Evolutionary conservation across 345 rosid genomes (phyloP).

Genomic region (Mercurialis annua): DNA sequence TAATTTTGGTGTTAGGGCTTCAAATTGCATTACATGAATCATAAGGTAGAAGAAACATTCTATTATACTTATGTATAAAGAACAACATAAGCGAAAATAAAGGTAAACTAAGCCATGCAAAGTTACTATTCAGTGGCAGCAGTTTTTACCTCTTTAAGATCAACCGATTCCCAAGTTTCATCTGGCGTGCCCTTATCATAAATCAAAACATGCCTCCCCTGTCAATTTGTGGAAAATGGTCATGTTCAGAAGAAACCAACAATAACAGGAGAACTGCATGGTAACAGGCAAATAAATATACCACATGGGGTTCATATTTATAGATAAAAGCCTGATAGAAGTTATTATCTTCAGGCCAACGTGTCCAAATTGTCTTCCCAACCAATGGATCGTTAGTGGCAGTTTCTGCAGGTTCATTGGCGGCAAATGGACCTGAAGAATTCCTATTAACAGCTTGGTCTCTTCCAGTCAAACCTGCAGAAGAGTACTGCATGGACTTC

Average conservation of each 20-base stretch:
- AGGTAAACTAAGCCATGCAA: neutral
- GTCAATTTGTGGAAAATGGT: conserved; percentile 22
- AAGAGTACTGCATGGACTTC: conserved; percentile 65
- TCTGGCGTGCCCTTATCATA: conserved; percentile 70
- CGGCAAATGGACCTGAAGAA: conserved; percentile 43
- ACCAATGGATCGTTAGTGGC: conserved; percentile 62
- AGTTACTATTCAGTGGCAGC: conserved; percentile 1
- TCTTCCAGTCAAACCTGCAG: conserved; percentile 65
- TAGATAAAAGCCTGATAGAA: conserved; percentile 89
- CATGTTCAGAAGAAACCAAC: conserved; percentile 23
- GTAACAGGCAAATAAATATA: conserved; percentile 24
- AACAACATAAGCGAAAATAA: neutral
- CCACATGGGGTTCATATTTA: conserved; percentile 66
- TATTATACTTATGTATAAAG: neutral
- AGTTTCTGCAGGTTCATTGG: conserved; percentile 64
- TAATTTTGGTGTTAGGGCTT: neutral
- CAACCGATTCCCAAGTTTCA: conserved; percentile 97
- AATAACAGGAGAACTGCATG: conserved; percentile 8
- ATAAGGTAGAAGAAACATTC: neutral
- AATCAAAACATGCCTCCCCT: conserved; percentile 93
- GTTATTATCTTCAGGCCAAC: conserved; percentile 93
- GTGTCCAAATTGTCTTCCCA: conserved; percentile 91
- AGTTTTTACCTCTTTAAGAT: conserved; percentile 85
- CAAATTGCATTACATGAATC: neutral
- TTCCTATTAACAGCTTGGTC: conserved; percentile 48